Percentiles rank a stretch among this genome's conserved stretches.
These are phyloP conservation scores for Haplographium delicatum DNA, from an alignment of 495 filamentous ascomycete genomes.

Conservation along the genomic window DNA sequence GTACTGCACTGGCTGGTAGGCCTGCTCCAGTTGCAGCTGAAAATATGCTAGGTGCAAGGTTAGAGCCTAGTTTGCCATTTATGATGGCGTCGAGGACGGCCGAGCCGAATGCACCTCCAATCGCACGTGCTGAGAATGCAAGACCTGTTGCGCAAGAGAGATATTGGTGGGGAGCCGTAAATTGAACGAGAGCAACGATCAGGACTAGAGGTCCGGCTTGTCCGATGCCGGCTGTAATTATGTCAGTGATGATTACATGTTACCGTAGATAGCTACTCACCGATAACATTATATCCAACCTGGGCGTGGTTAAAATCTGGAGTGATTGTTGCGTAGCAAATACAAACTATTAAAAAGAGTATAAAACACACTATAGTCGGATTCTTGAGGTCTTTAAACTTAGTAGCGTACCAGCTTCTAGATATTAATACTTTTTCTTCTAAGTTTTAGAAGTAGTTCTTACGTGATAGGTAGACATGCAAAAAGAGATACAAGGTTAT, in stretches of 20 bases:
- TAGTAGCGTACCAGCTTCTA: constrained; percentile 41
- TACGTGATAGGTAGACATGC: constrained; percentile 38
- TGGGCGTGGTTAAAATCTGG: constrained; percentile 41
- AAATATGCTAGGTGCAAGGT: constrained; percentile 32
- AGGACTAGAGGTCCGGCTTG: constrained; percentile 32
- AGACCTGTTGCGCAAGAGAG: constrained; percentile 49
- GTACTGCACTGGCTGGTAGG: constrained; percentile 31
- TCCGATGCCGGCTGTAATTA: constrained; percentile 36
- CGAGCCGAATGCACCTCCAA: constrained; percentile 50
- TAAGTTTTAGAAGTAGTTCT: no score
- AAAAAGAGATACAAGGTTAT: constrained; percentile 29
- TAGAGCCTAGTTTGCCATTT: constrained; percentile 38
- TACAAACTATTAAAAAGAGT: constrained; percentile 41
- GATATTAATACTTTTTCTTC: no score
- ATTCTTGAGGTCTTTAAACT: constrained; percentile 42
- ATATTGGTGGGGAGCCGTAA: constrained; percentile 49
- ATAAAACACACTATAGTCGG: constrained; percentile 43
- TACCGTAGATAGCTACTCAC: background rate
- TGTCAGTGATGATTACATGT: background rate
- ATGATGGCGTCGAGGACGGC: constrained; percentile 50
- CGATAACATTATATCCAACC: constrained; percentile 40
- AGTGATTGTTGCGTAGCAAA: constrained; percentile 42
- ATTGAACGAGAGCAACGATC: constrained; percentile 46
- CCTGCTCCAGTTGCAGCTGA: constrained; percentile 35
- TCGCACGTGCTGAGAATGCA: constrained; percentile 47